phyloP scores from a whole-genome alignment of 148 eudicot genomes.

The Rhododendron molle region DNA sequence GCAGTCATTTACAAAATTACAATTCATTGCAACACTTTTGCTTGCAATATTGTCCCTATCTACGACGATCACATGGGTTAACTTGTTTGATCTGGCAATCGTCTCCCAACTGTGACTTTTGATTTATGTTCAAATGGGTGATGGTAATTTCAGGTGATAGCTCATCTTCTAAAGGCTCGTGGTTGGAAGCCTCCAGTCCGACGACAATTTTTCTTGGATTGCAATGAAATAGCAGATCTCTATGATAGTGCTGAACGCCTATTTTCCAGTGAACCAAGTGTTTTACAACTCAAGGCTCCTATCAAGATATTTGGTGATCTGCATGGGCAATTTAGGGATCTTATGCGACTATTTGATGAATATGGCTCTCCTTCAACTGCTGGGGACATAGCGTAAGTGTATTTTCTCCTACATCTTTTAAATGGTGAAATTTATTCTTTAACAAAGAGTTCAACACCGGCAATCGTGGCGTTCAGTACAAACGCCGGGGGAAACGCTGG shows the following conservation, averaged over 20 bases:
- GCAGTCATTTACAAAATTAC: neutral
- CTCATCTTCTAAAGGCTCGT: constrained; percentile 93
- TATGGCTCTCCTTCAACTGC: constrained; percentile 99
- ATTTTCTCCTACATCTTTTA: constrained; percentile 10
- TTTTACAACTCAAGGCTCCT: constrained; percentile 90
- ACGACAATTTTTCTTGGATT: constrained; percentile 93
- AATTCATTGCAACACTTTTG: neutral
- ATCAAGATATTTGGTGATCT: constrained; percentile 98
- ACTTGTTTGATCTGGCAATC: constrained; percentile 5
- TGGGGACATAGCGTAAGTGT: constrained; percentile 93
- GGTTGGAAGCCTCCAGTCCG: constrained; percentile 99
- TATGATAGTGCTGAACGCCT: constrained; percentile 95
- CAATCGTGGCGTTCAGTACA: no score
- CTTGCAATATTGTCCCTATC: neutral
- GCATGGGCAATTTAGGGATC: constrained; percentile 98
- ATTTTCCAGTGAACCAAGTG: constrained; percentile 92
- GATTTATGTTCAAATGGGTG: neutral
- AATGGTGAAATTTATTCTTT: neutral
- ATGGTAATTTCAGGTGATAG: constrained; percentile 55
- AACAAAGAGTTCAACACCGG: neutral
- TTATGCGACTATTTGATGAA: constrained; percentile 97
- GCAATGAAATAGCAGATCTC: constrained; percentile 96
- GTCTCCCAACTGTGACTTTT: neutral
- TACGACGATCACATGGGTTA: neutral
- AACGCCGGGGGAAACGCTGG: no score